Evolutionary conservation across 1,284 basidiomycete species (phyloP).

Genomic region (Mycena citricolor): DNA sequence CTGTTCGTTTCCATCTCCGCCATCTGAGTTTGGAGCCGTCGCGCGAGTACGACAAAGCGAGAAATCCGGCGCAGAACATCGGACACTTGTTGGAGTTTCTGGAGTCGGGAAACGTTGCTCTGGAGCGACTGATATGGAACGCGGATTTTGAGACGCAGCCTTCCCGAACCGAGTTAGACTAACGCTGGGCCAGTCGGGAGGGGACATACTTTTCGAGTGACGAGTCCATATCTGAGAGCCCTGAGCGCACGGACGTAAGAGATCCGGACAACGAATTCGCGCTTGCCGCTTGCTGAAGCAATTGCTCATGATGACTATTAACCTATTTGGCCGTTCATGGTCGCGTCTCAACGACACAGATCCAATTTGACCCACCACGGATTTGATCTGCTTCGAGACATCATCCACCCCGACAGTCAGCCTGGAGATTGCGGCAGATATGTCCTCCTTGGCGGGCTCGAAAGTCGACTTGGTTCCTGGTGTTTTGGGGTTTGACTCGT

Average conservation of each 20-base stretch:
- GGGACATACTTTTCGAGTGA: slow-evolving; percentile 68
- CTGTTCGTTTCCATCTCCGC: slow-evolving; percentile 52
- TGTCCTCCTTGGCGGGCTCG: slow-evolving; percentile 75
- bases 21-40: slow-evolving; percentile 82
- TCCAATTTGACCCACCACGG: slow-evolving; percentile 70
- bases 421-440: slow-evolving; percentile 82
- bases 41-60: slow-evolving; percentile 79
- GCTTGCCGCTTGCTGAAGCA: slow-evolving; percentile 68
- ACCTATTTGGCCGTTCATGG: slow-evolving; percentile 47
- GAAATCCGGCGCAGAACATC: slow-evolving; percentile 81
- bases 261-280: slow-evolving; percentile 65
- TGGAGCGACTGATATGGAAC: slow-evolving; percentile 77
- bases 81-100: slow-evolving; percentile 76
- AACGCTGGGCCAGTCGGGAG: slow-evolving; percentile 24
- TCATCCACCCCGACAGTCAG: slow-evolving; percentile 85
- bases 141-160: slow-evolving; percentile 82
- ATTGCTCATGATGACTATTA: slow-evolving; percentile 69
- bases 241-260: slow-evolving; percentile 59
- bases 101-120: slow-evolving; percentile 67
- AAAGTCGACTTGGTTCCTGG: slow-evolving; percentile 37
- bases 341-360: too few relatives aligned
- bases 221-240: slow-evolving; percentile 64
- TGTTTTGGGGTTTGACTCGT: slow-evolving; percentile 29
- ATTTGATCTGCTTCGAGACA: slow-evolving; percentile 82
- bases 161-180: slow-evolving; percentile 31